Conservation (phyloP, 2,329 filamentous ascomycete species). For the Fusarium nurragi region DNA sequence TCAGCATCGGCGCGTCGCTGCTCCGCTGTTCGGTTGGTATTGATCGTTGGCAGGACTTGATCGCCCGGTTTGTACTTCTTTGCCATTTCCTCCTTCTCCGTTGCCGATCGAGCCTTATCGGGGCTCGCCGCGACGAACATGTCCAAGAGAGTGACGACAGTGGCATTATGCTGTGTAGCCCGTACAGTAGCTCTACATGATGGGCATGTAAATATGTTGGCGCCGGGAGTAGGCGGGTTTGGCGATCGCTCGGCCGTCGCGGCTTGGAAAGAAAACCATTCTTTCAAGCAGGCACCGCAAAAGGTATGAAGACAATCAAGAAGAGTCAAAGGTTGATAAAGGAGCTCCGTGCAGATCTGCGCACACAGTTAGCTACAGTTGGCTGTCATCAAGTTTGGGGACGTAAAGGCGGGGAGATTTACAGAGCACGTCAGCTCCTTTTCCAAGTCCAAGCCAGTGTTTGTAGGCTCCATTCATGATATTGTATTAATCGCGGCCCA, state of each 20-base stretch:
- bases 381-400: slow-evolving; percentile 12
- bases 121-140: slow-evolving; percentile 87
- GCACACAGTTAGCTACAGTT: slow-evolving; percentile 27
- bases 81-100: slow-evolving; percentile 80
- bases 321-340: slow-evolving; percentile 89
- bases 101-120: slow-evolving; percentile 71
- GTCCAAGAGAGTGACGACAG: slow-evolving; percentile 87
- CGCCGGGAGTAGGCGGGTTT: slow-evolving; percentile 58
- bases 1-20: slow-evolving; percentile 68
- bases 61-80: slow-evolving; percentile 84
- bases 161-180: slow-evolving; percentile 89
- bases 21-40: slow-evolving; percentile 59
- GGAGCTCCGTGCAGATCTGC: slow-evolving; percentile 95
- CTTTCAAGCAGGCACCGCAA: slow-evolving; percentile 92
- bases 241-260: slow-evolving; percentile 63
- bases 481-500: slow-evolving; percentile 28
- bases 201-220: slow-evolving; percentile 81
- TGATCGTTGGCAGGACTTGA: slow-evolving; percentile 74
- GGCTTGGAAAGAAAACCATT: slow-evolving; percentile 91
- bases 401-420: slow-evolving; percentile 43
- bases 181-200: slow-evolving; percentile 89
- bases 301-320: slow-evolving; percentile 96
- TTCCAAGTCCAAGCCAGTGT: slow-evolving; percentile 76
- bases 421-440: slow-evolving; percentile 96
- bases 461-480: slow-evolving; percentile 62